These are phyloP conservation scores for Leptosphaerulina australis DNA, from an alignment of 2,329 filamentous ascomycete genomes.

Conservation along the genomic window DNA sequence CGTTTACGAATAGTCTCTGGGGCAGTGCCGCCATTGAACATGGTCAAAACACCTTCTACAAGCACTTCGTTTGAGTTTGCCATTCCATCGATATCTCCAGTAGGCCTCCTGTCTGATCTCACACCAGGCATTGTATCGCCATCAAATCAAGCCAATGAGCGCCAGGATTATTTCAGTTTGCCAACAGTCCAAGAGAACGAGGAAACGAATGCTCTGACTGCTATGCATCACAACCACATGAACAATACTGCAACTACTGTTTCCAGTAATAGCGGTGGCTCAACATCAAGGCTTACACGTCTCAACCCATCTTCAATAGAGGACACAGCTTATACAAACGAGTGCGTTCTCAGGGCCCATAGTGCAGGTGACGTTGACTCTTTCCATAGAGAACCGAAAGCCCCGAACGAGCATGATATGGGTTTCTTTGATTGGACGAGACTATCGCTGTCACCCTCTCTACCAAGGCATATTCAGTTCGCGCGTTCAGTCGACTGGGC, in stretches of 20 bases:
- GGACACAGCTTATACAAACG: conserved; percentile 44
- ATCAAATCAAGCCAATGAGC: conserved; percentile 30
- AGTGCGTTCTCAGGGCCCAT: conserved; percentile 51
- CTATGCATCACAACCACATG: conserved; percentile 15
- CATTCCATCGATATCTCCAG: conserved; percentile 33
- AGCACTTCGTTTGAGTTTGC: conserved; percentile 42
- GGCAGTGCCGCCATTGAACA: conserved; percentile 16
- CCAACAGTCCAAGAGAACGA: background rate
- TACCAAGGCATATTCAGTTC: conserved; percentile 75
- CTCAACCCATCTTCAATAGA: conserved; percentile 30
- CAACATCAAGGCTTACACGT: conserved; percentile 19
- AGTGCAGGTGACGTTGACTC: conserved; percentile 50
- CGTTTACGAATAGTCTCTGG: conserved; percentile 73
- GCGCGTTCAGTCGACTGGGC: conserved; percentile 76
- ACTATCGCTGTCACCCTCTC: conserved; percentile 65
- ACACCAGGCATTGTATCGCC: conserved; percentile 19
- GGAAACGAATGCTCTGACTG: background rate
- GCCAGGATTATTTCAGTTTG: conserved; percentile 52
- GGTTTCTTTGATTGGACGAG: conserved; percentile 83
- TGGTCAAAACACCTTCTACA: conserved; percentile 38
- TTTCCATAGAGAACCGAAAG: conserved; percentile 41
- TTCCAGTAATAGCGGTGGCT: conserved; percentile 3
- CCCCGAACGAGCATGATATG: conserved; percentile 42
- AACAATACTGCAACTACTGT: conserved; percentile 5
- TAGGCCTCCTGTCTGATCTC: conserved; percentile 20